These are phyloP conservation scores for Phlegmacium glaucopus DNA, from an alignment of 768 basidiomycete species.

Conservation along the genomic window DNA sequence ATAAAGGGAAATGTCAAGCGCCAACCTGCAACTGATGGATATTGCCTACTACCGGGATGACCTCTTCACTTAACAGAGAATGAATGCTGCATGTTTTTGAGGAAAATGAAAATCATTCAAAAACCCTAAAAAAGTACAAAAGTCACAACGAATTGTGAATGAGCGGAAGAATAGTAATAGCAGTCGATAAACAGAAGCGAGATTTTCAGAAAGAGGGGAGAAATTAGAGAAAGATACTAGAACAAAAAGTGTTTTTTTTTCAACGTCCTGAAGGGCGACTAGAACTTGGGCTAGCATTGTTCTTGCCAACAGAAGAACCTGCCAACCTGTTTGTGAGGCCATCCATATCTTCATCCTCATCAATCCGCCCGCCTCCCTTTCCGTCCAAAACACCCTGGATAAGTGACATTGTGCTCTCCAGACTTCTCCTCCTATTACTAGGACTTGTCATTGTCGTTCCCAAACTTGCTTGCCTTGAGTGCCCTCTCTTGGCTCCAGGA, in stretches of 20 bases:
- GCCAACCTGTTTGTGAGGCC: constrained; percentile 32
- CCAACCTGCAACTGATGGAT: too few species aligned
- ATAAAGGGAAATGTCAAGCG: too few species aligned
- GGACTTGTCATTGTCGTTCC: constrained; percentile 97
- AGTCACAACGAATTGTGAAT: too few species aligned
- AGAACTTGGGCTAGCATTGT: background rate
- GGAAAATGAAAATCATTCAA: constrained; percentile 1
- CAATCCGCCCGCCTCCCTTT: constrained; percentile 32
- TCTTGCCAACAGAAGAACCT: constrained; percentile 25
- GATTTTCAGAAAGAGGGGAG: background rate
- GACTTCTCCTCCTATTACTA: constrained; percentile 83
- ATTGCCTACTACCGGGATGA: too few species aligned
- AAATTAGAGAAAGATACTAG: constrained; percentile 1
- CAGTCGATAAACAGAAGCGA: background rate
- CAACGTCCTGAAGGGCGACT: constrained; percentile 4
- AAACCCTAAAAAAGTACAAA: background rate
- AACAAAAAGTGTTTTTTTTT: background rate
- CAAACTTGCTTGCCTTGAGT: constrained; percentile 74
- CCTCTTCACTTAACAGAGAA: too few species aligned
- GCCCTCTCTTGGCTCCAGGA: constrained; percentile 62
- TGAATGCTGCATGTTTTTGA: too few species aligned
- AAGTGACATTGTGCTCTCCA: constrained; percentile 94
- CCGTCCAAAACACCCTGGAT: constrained; percentile 93
- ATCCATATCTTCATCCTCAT: constrained; percentile 37
- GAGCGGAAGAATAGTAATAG: too few species aligned